Conservation (phyloP, 2,329 filamentous ascomycete genomes). For the Colletotrichum musicola region DNA sequence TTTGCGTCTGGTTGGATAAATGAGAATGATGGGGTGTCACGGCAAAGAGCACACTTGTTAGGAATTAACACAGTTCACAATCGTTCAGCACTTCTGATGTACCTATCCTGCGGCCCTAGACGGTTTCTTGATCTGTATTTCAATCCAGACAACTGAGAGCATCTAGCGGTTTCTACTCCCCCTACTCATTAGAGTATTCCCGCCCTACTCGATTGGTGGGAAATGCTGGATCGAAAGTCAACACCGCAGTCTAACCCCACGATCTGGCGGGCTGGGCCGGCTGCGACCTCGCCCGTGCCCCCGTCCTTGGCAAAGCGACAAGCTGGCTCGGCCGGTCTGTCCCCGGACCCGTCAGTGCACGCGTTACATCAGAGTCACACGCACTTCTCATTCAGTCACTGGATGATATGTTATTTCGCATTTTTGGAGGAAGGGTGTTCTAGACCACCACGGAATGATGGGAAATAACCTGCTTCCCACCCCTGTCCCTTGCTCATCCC, state of each 20-base stretch:
- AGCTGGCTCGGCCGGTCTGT: conserved; percentile 10
- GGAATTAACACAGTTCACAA: too few species aligned
- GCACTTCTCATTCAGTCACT: background rate
- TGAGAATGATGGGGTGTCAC: too few species aligned
- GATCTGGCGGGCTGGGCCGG: conserved; percentile 32
- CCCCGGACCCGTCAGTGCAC: conserved; percentile 33
- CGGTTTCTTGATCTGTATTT: too few species aligned
- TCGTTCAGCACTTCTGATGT: too few species aligned
- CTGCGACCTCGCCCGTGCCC: conserved; percentile 19
- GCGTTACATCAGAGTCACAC: conserved; percentile 36
- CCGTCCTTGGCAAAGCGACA: background rate
- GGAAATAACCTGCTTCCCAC: conserved; percentile 37
- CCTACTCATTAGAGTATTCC: background rate
- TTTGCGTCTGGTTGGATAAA: too few species aligned
- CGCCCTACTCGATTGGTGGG: background rate
- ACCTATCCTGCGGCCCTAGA: too few species aligned
- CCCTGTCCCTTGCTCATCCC: conserved; percentile 25
- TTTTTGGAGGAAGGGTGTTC: background rate
- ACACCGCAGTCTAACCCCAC: conserved; percentile 4
- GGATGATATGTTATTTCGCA: background rate
- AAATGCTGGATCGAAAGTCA: conserved; percentile 7
- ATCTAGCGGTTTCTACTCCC: too few species aligned
- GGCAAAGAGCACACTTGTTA: too few species aligned
- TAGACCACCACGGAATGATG: conserved; percentile 9
- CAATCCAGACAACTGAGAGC: too few species aligned